Conservation (phyloP, 305 asterid genomes). For the Ilex paraguariensis region DNA sequence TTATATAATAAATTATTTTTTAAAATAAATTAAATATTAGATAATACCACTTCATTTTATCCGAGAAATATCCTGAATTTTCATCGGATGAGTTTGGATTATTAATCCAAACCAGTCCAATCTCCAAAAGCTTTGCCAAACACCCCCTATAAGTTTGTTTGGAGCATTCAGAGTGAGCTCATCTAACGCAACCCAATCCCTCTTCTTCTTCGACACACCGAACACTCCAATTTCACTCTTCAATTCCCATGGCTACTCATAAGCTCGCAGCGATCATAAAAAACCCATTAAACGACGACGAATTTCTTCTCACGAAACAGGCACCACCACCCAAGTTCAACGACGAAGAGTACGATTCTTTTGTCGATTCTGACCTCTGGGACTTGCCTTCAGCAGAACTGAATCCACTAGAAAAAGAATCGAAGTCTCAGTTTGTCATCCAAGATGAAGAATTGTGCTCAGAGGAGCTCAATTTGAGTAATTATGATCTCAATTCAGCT, state of each 20-base stretch:
- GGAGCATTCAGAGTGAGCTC: too few relatives aligned
- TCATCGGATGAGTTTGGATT: too few relatives aligned
- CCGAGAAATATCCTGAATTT: too few relatives aligned
- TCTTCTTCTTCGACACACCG: too few relatives aligned
- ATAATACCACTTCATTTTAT: too few relatives aligned
- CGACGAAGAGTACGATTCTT: conserved; percentile 73
- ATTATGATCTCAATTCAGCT: conserved; percentile 58
- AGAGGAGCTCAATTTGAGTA: conserved; percentile 24
- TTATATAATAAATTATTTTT: too few relatives aligned
- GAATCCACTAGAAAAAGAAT: conserved; percentile 13
- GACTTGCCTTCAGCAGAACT: conserved; percentile 70
- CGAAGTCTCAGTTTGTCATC: conserved; percentile 16
- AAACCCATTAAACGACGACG: conserved; percentile 40
- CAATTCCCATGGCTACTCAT: conserved; percentile 32
- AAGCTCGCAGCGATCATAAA: conserved; percentile 56
- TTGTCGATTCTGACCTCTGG: conserved; percentile 76
- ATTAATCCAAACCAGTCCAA: too few relatives aligned
- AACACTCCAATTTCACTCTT: too few relatives aligned
- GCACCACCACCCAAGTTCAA: conserved; percentile 69
- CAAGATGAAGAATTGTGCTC: conserved; percentile 27
- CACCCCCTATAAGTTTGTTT: too few relatives aligned
- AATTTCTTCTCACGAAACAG: conserved; percentile 58
- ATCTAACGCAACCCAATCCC: too few relatives aligned
- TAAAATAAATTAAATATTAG: too few relatives aligned
- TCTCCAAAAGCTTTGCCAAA: too few relatives aligned